Percentiles rank a stretch among this genome's conserved stretches.
Conservation (phyloP, 352 stramenopile species). For the Pythium phragmiticola region DNA sequence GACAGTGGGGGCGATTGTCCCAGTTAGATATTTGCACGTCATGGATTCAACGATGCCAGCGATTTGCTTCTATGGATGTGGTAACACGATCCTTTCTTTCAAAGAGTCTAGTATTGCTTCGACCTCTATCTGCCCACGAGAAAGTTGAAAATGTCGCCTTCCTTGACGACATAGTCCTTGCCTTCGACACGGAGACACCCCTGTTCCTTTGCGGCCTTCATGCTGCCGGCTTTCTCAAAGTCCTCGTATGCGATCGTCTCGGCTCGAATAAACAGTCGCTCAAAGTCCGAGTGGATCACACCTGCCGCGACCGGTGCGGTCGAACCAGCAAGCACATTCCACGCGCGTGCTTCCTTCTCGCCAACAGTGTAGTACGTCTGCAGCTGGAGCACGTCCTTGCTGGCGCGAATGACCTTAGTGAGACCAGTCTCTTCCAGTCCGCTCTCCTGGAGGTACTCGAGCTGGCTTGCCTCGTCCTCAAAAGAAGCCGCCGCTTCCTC, state of each 20-base stretch:
- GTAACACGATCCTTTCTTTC: not conserved
- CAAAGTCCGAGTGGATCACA: conserved; percentile 89
- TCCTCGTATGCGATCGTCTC: conserved; percentile 97
- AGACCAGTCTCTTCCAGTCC: conserved; percentile 73
- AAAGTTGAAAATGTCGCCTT: conserved; percentile 98
- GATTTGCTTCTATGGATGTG: not conserved
- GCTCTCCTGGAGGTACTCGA: conserved; percentile 93
- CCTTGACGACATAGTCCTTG: conserved; percentile 98
- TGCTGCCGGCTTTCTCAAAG: conserved; percentile 90
- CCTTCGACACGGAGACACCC: conserved; percentile 94
- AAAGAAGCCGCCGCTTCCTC: conserved; percentile 82
- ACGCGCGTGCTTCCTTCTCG: conserved; percentile 79
- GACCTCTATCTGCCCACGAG: conserved; percentile 64
- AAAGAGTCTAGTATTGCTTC: not conserved
- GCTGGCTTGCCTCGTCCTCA: conserved; percentile 88
- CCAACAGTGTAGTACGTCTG: conserved; percentile 97
- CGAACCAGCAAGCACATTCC: conserved; percentile 79
- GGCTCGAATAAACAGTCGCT: conserved; percentile 82
- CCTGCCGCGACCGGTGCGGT: conserved; percentile 66
- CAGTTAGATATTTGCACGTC: conserved; percentile 8
- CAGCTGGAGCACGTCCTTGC: conserved; percentile 93
- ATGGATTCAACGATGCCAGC: not conserved
- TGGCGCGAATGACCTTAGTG: conserved; percentile 84
- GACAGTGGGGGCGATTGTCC: conserved; percentile 5
- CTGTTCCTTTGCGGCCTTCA: conserved; percentile 93